Conservation (phyloP, 148 eudicot genomes). For the Drosera capensis region DNA sequence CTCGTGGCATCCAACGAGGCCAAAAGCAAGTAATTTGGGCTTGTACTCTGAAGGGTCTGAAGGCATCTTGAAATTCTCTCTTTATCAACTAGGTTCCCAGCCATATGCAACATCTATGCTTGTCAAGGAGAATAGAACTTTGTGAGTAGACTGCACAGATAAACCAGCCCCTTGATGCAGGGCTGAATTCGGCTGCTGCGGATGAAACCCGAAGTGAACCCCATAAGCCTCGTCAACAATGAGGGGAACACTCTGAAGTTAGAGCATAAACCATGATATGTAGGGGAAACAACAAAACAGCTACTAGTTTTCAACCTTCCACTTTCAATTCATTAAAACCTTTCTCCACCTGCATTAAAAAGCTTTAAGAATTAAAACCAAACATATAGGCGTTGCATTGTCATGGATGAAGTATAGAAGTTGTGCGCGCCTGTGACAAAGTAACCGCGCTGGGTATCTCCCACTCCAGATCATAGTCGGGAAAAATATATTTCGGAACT, state of each 20-base stretch:
- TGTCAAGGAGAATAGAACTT: slow-evolving; percentile 65
- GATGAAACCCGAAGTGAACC: slow-evolving; percentile 73
- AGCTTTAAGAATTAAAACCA: neutral
- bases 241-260: slow-evolving; percentile 36
- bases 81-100: slow-evolving; percentile 34
- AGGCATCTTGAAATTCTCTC: slow-evolving; percentile 51
- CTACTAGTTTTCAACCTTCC: slow-evolving; percentile 45
- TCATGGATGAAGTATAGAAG: too few relatives aligned
- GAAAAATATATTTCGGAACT: slow-evolving; percentile 49
- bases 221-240: slow-evolving; percentile 85
- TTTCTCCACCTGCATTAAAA: slow-evolving; percentile 38
- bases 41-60: slow-evolving; percentile 67
- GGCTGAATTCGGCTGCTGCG: slow-evolving; percentile 39
- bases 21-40: slow-evolving; percentile 61
- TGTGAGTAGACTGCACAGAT: slow-evolving; percentile 75
- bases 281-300: slow-evolving; percentile 54
- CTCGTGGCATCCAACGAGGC: slow-evolving; percentile 72
- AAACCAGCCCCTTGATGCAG: slow-evolving; percentile 69
- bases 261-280: slow-evolving; percentile 71
- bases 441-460: slow-evolving; percentile 55
- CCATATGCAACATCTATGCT: slow-evolving; percentile 61
- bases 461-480: slow-evolving; percentile 52
- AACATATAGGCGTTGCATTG: neutral
- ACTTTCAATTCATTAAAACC: slow-evolving; percentile 42
- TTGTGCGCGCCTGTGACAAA: slow-evolving; percentile 52